Evolutionary conservation across 78 protist genomes (phyloP), one percentile per base, ranked within the genome.

Genomic region (Tieghemostelium lacteum): DNA sequence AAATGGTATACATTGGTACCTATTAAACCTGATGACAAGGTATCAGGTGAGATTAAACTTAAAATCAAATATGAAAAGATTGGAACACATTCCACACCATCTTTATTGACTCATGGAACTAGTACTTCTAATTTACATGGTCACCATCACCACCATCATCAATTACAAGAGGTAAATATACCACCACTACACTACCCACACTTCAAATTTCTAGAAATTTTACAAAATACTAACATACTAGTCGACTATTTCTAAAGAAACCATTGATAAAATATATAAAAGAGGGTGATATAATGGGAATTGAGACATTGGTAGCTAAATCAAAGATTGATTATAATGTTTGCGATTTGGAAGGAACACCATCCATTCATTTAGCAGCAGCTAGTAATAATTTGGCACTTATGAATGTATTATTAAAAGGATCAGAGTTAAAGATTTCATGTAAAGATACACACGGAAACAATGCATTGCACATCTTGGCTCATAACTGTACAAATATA

Each of bases 201-300:
- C 10, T 45, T 14, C 6, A 14, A 14, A 45, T 45, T 45, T 45
- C 10, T 45, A 45, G 52, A 45, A 45, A 45, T 45, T 45, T 10
- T n/a, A n/a, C n/a, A n/a, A n/a, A n/a, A n/a, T n/a, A n/a, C n/a
- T n/a, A n/a, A n/a, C n/a, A n/a, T n/a, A n/a, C n/a, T n/a, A n/a
- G n/a, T n/a, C n/a, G n/a, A n/a, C n/a, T n/a, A n/a, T n/a, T n/a
- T n/a, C n/a, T n/a, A n/a, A 78, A 78, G 63, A 77, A 67, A 28
- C 91, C 91, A 42, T 58, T 83, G 20, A 83, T 83, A 26, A 83
- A 83, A 42, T 73, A 73, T n/a, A 83, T 83, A 28, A 83, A 83
- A 39, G 91, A 83, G 19, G 39, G 58, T 40, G 91, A 83, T 83
- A 22, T 49, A 0, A 24, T 8, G 5, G 45, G 73, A 39, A 31